Evolutionary conservation across 257 asterid species (phyloP), one percentile per base, ranked within the genome.

Genomic region (Jacaranda copaia): DNA sequence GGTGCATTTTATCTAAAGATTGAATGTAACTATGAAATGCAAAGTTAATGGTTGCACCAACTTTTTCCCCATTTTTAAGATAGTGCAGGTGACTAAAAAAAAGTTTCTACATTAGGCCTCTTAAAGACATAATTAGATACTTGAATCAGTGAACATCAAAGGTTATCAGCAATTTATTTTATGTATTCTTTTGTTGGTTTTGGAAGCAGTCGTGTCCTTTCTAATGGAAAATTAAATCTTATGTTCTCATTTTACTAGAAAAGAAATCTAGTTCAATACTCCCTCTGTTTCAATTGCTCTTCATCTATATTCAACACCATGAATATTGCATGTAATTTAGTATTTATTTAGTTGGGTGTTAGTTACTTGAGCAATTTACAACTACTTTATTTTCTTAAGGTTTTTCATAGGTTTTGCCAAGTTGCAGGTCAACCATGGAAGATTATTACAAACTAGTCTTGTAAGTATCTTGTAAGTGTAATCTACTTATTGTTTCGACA

Each of bases 121-220:
- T 79, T 67, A 87, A 85, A 61, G 85, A 68, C 20, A 52, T 8
- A 13, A 15, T 73, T 5, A 72, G 82, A 68, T 14, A 62, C 70
- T 75, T 84, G 77, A 89, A 89, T 80, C 94, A 89, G 78, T 89
- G 94, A 92, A 90, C 94, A 45, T 53, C 84, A 70, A 84, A 86
- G 69, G 94, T 91, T 87, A 82, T 57, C 70, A 18, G 62, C 36
- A 4, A n/a, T 62, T 64, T 52, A 49, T 9, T 32, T 12, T 73
- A 53, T 5, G 4, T 38, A 38, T 56, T 55, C 57, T n/a, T 32
- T 62, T 25, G 15, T 69, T 40, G 39, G 56, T 12, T 48, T 40
- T 8, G 15, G 8, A 43, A 51, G 76, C 10, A 43, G 14, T 18
- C 65, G 55, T 40, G 3, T 45, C n/a, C 49, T 15, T 40, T 36